Evolutionary conservation across 2,329 filamentous ascomycete species (phyloP), one percentile per base, ranked within the genome.

Genomic region (Ophiocordyceps polyrhachis-furcata): DNA sequence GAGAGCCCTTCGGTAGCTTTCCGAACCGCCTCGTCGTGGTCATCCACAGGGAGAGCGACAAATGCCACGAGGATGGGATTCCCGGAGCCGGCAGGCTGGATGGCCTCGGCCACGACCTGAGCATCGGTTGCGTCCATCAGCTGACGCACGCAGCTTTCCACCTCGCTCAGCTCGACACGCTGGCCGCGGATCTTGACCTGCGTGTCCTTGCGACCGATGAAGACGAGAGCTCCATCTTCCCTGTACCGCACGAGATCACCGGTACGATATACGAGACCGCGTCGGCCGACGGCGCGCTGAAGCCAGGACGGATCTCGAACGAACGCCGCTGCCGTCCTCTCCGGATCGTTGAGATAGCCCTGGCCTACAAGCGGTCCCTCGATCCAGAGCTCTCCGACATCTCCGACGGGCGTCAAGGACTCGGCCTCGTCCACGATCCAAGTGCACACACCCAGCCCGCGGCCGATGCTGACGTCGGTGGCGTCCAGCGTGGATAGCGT

Each of bases 281-380:
- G 35, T 40, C 48, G 42, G 45, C 17, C 44, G 29, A 29, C 41
- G 40, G 32, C 46, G 44, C 12, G 12, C 37, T 13, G 28, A 37
- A 28, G 44, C 35, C 19, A 44, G 1, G 46, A 41, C 2, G 43
- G 42, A 28, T 48, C 46, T 23, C 12, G 29, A n/a, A 43, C 17
- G 15, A 43, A 43, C 8, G 42, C 42, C 17, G 42, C 31, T 5
- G 25, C 37, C 1, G 50, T 51, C 38, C 45, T 49, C 15, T 40
- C 40, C 2, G 42, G 21, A 21, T 52, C 48, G 3, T 46, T 44
- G 5, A 52, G 44, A 45, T 74, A 75, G 37, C 69, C 68, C 23
- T 64, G 57, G 21, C 65, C 67, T 8, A 74, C 42, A 3, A 50
- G 47, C 2, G 69, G 69, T 1, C 51, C 49, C n/a, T 52, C 45